Conservation (phyloP, 225 moss, liverwort and hornwort species). For the Straminergon stramineum region DNA sequence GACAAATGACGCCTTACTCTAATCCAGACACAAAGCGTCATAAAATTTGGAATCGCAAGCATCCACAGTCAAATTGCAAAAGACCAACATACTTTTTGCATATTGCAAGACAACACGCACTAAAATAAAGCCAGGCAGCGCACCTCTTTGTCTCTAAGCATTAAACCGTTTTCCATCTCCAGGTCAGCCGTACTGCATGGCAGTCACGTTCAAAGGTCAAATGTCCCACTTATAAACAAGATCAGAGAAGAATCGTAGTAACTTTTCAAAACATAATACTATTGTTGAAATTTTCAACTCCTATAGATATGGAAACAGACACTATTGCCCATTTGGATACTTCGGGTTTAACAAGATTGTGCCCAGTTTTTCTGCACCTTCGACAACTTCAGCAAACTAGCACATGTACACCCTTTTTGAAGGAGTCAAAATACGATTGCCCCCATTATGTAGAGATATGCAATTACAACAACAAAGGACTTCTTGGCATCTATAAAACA, state of each 20-base stretch:
- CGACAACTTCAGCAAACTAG: not conserved
- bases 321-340: not conserved
- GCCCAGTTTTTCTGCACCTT: not conserved
- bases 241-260: not conserved
- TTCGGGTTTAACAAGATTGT: not conserved
- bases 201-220: not conserved
- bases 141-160: conserved; percentile 67
- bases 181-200: conserved; percentile 61
- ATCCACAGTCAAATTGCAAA: not conserved
- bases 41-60: not conserved
- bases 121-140: not conserved
- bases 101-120: not conserved
- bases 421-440: not conserved
- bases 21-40: not conserved
- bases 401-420: not conserved
- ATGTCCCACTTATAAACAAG: not conserved
- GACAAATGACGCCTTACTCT: not conserved
- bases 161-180: conserved; percentile 58
- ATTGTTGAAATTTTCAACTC: not conserved
- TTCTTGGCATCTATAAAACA: not conserved
- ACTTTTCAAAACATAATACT: not conserved
- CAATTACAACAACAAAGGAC: not conserved
- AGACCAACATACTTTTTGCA: not conserved
- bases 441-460: not conserved
- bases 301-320: not conserved